Evolutionary conservation across 345 rosid species (phyloP), one percentile per base, ranked within the genome.

Genomic region (Camelina hispida): DNA sequence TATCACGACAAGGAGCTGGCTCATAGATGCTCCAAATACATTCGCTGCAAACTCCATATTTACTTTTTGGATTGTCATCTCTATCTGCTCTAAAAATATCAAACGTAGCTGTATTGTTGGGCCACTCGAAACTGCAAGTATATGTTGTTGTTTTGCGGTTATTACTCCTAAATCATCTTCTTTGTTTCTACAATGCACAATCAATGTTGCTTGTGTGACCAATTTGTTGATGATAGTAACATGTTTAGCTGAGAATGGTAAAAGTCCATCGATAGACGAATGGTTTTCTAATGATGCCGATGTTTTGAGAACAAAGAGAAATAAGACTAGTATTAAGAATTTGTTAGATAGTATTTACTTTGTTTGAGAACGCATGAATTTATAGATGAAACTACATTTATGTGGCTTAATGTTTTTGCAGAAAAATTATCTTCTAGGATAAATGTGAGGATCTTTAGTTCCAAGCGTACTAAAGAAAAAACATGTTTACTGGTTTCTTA

Each of bases 181-280:
- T 66, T 66, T 66, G 47, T 66, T 48, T 1, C 12, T 61, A 61
- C 71, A 50, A 28, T 43, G 77, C 9, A 73, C n/a, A 30, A 42
- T 1, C 70, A 73, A 22, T 20, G 77, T 54, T 42, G 55, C 37
- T 4, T 3, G 15, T 20, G 77, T 52, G n/a, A n/a, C n/a, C n/a
- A n/a, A n/a, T n/a, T n/a, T n/a, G n/a, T n/a, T n/a, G n/a, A n/a
- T n/a, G n/a, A n/a, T n/a, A n/a, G n/a, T n/a, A 8, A 73, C 63
- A 32, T 63, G 56, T 55, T 63, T 63, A 53, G 62, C 3, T 64
- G 77, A 1, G 38, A 73, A 73, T 6, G 47, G 77, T 6, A 73
- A 53, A 4, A 50, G 0, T 38, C 68, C 76, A 38, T 72, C 2
- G 7, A 47, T 59, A 13, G 67, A 59, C 16, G 43, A 72, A 38